Conservation (phyloP, 2,329 filamentous ascomycete genomes). For the Beauveria sp. region DNA sequence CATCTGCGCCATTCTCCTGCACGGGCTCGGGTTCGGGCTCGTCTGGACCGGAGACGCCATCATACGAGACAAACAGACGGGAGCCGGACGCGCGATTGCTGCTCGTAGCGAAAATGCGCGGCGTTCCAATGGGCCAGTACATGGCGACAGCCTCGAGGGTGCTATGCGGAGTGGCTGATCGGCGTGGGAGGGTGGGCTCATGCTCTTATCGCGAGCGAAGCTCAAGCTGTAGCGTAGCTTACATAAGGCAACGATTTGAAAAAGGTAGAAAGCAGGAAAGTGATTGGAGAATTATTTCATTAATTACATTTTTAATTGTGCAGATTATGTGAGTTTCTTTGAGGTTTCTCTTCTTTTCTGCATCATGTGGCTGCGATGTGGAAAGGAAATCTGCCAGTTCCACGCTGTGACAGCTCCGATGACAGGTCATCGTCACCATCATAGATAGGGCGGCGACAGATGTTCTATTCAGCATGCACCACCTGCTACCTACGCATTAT, state of each 20-base stretch:
- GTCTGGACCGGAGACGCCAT: constrained; percentile 44
- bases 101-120: constrained; percentile 73
- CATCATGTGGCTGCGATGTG: neutral
- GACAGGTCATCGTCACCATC: neutral
- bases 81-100: constrained; percentile 50
- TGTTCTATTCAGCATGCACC: no score
- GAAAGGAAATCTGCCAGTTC: neutral
- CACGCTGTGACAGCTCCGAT: neutral
- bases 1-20: constrained; percentile 5
- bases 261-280: no score
- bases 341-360: no score
- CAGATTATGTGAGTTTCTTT: neutral
- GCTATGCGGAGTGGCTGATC: constrained; percentile 1
- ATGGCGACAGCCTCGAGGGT: constrained; percentile 41
- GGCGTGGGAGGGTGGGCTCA: neutral
- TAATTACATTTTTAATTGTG: neutral
- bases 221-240: neutral
- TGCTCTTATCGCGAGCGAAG: neutral
- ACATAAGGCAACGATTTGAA: neutral
- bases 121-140: constrained; percentile 88
- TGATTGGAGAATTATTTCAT: no score
- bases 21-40: constrained; percentile 23
- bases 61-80: constrained; percentile 47
- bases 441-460: neutral
- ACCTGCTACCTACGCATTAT: no score